Base-by-base conservation (phyloP, 805 yeast genomes). In the Saturnispora zaruensis region DNA sequence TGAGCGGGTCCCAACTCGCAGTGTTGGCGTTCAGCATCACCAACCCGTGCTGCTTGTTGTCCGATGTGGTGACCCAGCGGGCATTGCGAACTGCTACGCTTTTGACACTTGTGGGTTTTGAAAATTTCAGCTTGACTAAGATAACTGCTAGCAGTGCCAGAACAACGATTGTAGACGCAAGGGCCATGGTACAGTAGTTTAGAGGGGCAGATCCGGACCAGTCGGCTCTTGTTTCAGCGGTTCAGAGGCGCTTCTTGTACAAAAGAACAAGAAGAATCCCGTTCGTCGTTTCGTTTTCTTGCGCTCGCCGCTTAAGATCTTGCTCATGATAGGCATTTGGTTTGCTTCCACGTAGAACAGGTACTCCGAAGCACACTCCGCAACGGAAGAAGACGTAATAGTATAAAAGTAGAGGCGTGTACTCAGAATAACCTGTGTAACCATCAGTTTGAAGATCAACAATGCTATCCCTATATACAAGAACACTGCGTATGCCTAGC, bases 11-110 rank as follows among this genome's bases (percentile, higher is more conserved):
- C 40, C 40, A 36, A 16, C 23, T 18, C 2, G 21, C 18, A 9
- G 40, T 36, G 21, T 7, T n/a, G 13, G 40, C 40, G 14, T 36
- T 18, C 11, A 36, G 13, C 21, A 23, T 13, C 13, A 36, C 40
- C 14, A 36, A 16, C 21, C 8, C 18, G 13, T 36, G 40, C 21
- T 36, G 23, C 21, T 36, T 36, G 21, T n/a, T 36, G 40, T 36
- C 40, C 40, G 20, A 18, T 20, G 21, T 23, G 34, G 37, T 26
- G 25, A 48, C 13, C 51, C 44, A 41, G 18, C 44, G 44, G 44
- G 44, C 32, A 41, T 25, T 41, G 44, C 44, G 40, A 23, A 36
- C 40, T 36, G 23, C 40, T 36, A 36, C 40, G 40, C 23, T 36
- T 9, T 36, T 36, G 40, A 36, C 40, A 6, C 14, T 11, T 36